phyloP scores from a whole-genome alignment of 495 filamentous ascomycete genomes.

The Talaromyces stipitatus region DNA sequence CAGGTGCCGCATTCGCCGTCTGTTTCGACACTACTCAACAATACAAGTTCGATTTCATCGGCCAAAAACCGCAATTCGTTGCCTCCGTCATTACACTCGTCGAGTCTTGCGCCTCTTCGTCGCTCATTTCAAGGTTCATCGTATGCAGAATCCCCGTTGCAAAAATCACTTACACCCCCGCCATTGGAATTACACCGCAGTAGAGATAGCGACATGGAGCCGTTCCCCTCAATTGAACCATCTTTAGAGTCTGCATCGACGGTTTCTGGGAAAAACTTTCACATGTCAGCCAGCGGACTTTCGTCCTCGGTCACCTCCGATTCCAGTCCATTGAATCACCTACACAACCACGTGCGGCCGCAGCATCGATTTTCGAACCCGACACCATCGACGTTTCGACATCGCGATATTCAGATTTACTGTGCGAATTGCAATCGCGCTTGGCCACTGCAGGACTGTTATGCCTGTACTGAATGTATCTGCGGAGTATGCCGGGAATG shows the following conservation, averaged over 20 bases:
- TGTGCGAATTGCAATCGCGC: constrained; percentile 74
- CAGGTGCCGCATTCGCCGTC: constrained; percentile 62
- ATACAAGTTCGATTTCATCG: constrained; percentile 33
- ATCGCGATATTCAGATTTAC: constrained; percentile 69
- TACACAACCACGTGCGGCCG: constrained; percentile 27
- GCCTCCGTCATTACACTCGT: constrained; percentile 52
- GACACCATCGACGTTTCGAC: constrained; percentile 34
- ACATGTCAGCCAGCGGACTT: constrained; percentile 44
- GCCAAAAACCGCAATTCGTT: constrained; percentile 63
- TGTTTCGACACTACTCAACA: constrained; percentile 35
- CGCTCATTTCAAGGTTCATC: constrained; percentile 53
- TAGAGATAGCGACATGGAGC: constrained; percentile 54
- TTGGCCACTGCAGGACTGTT: constrained; percentile 69
- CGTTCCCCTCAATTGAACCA: constrained; percentile 80
- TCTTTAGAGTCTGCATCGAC: constrained; percentile 49
- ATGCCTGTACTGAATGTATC: constrained; percentile 90
- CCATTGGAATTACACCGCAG: constrained; percentile 54
- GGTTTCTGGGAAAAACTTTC: constrained; percentile 55
- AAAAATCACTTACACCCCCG: constrained; percentile 76
- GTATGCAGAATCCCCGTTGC: constrained; percentile 79
- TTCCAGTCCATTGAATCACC: constrained; percentile 37
- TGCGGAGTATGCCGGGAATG: constrained; percentile 84
- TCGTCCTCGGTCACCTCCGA: constrained; percentile 40
- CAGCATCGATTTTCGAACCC: constrained; percentile 43
- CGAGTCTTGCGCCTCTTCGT: constrained; percentile 32